Conservation (phyloP, 805 yeast genomes). For the Saturnispora hagleri region DNA sequence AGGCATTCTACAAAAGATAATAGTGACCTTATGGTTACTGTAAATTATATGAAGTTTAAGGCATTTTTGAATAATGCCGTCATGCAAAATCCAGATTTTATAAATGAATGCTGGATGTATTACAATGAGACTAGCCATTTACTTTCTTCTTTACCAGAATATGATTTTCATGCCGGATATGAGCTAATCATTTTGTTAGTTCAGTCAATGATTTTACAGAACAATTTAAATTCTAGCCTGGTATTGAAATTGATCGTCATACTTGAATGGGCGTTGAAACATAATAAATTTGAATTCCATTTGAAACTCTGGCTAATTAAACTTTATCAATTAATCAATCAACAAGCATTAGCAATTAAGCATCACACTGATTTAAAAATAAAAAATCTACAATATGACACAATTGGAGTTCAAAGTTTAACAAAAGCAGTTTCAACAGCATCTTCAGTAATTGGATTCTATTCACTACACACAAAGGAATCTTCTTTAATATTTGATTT, state of each 20-base stretch:
- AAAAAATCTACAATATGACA: constrained; percentile 70
- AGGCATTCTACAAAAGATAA: constrained; percentile 13
- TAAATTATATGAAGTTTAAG: constrained; percentile 36
- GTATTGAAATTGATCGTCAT: constrained; percentile 37
- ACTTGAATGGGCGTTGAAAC: constrained; percentile 44
- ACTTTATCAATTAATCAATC: constrained; percentile 51
- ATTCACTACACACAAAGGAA: background rate
- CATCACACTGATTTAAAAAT: constrained; percentile 50
- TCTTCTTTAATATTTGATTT: constrained; percentile 18
- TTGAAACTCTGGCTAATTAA: constrained; percentile 62
- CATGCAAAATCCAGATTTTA: constrained; percentile 18
- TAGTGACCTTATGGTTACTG: constrained; percentile 19
- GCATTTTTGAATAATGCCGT: constrained; percentile 23
- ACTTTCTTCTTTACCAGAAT: constrained; percentile 35
- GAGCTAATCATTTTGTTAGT: constrained; percentile 55
- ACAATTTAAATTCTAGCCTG: constrained; percentile 18
- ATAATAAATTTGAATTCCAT: constrained; percentile 67
- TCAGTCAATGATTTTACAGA: constrained; percentile 21
- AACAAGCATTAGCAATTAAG: constrained; percentile 37
- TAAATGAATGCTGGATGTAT: constrained; percentile 27
- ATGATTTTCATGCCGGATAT: constrained; percentile 66
- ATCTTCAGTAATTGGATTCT: constrained; percentile 8
- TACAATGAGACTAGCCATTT: constrained; percentile 33
- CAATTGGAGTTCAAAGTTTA: constrained; percentile 45
- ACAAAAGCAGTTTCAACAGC: constrained; percentile 39